A percentile compares a stretch with the other conserved stretches of the same genome.
phyloP scores from a whole-genome alignment of 2,329 filamentous ascomycete species.

The Penicillium thymicola region DNA sequence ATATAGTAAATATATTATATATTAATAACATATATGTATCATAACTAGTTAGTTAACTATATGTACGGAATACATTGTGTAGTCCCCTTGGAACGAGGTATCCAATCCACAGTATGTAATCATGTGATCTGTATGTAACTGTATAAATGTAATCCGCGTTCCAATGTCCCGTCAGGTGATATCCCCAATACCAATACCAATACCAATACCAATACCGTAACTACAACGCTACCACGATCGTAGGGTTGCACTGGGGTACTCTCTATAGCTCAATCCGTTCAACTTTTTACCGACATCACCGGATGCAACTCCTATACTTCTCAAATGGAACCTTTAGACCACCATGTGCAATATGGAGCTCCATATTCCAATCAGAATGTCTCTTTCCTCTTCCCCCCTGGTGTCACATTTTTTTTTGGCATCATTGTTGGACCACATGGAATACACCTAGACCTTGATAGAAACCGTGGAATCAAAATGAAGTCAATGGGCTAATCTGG shows the following conservation, averaged over 20 bases:
- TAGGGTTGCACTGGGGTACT: conserved; percentile 22
- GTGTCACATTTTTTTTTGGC: conserved; percentile 1
- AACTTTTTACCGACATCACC: conserved; percentile 23
- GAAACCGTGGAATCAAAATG: conserved; percentile 6
- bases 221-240: conserved; percentile 16
- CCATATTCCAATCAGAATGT: conserved; percentile 10
- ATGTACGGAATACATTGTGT: too few species aligned
- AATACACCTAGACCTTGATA: conserved; percentile 1
- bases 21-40: too few species aligned
- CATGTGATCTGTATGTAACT: neutral
- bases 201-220: conserved; percentile 5
- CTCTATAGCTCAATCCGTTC: conserved; percentile 1
- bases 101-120: too few species aligned
- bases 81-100: too few species aligned
- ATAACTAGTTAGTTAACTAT: too few species aligned
- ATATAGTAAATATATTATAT: too few species aligned
- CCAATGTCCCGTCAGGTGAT: neutral
- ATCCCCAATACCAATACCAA: conserved; percentile 2
- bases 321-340: conserved; percentile 20
- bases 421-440: conserved; percentile 18
- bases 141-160: neutral
- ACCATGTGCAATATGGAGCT: neutral
- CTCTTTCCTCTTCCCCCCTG: neutral
- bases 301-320: conserved; percentile 29
- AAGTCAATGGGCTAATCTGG: conserved; percentile 1